phyloP scores from a whole-genome alignment of 1,284 basidiomycete species.

The Cryptococcus hybrid region DNA sequence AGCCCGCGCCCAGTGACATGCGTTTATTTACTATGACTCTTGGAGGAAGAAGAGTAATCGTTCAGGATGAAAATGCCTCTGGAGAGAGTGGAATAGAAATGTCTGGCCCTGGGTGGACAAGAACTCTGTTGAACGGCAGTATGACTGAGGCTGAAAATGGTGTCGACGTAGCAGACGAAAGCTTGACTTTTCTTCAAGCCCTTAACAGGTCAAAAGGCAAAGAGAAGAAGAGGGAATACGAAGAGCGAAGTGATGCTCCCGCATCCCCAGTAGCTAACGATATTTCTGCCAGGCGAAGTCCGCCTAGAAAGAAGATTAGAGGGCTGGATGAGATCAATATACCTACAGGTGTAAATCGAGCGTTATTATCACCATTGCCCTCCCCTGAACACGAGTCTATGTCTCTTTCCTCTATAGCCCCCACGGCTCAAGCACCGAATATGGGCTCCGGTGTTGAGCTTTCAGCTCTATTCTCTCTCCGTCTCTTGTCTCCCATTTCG shows the following conservation, averaged over 20 bases:
- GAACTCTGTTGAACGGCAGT: slow-evolving; percentile 2
- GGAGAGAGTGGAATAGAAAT: slow-evolving; percentile 1
- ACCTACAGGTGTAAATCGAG: slow-evolving; percentile 14
- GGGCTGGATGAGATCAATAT: slow-evolving; percentile 25
- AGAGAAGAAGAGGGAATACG: slow-evolving; percentile 26
- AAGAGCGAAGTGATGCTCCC: slow-evolving; percentile 2
- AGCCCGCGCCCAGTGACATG: slow-evolving; percentile 44
- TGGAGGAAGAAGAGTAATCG: slow-evolving; percentile 37
- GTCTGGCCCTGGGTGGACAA: slow-evolving; percentile 28
- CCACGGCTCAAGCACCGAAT: slow-evolving; percentile 13
- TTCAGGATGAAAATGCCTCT: slow-evolving; percentile 33
- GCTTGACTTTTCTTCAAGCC: slow-evolving; percentile 25
- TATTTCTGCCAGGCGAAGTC: slow-evolving; percentile 19
- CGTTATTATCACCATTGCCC: slow-evolving; percentile 33
- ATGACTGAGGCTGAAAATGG: background rate
- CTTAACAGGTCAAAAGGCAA: slow-evolving; percentile 28
- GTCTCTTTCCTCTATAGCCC: slow-evolving; percentile 8
- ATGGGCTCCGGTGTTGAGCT: slow-evolving; percentile 43
- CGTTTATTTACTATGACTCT: slow-evolving; percentile 40
- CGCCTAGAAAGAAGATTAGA: slow-evolving; percentile 44
- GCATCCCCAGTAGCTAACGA: slow-evolving; percentile 18
- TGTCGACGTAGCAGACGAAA: slow-evolving; percentile 8
- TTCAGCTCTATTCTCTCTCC: slow-evolving; percentile 45
- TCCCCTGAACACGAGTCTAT: slow-evolving; percentile 32
- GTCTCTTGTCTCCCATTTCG: slow-evolving; percentile 40